These are phyloP conservation scores for Fusarium sororula DNA, from an alignment of 2,329 filamentous ascomycete genomes.

Conservation along the genomic window DNA sequence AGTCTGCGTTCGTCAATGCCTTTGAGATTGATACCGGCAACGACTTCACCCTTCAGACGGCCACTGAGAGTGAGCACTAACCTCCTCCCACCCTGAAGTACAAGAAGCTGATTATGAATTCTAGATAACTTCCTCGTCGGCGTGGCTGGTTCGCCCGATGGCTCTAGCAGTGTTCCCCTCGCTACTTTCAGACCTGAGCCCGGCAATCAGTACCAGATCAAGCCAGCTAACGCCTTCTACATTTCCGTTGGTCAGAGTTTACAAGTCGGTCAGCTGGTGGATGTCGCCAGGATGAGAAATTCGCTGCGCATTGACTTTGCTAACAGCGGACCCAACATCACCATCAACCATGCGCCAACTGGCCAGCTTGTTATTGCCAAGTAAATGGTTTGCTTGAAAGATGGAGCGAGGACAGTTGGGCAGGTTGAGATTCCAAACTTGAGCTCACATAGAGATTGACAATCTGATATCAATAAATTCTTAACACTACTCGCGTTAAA, in stretches of 20 bases:
- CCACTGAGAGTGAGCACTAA: neutral
- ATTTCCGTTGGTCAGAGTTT: neutral
- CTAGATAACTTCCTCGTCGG: neutral
- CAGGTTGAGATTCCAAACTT: accelerated
- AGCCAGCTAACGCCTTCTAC: neutral
- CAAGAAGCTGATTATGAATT: neutral
- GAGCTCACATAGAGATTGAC: neutral
- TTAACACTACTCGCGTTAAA: neutral
- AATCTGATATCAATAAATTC: neutral
- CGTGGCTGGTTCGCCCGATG: neutral
- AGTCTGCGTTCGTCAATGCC: neutral
- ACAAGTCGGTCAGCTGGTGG: neutral
- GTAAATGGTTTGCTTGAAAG: accelerated
- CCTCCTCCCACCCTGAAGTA: accelerated
- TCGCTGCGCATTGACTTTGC: neutral
- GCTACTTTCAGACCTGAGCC: neutral
- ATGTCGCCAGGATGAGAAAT: neutral
- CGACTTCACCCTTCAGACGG: neutral
- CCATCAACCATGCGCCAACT: neutral
- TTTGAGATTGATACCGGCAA: neutral
- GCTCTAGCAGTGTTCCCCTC: neutral
- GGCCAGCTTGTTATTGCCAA: neutral
- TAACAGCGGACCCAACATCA: neutral
- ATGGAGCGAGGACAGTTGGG: neutral
- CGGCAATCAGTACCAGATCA: neutral